Base-by-base conservation (phyloP, 2,329 filamentous ascomycete genomes). In the Fusarium sp. region DNA sequence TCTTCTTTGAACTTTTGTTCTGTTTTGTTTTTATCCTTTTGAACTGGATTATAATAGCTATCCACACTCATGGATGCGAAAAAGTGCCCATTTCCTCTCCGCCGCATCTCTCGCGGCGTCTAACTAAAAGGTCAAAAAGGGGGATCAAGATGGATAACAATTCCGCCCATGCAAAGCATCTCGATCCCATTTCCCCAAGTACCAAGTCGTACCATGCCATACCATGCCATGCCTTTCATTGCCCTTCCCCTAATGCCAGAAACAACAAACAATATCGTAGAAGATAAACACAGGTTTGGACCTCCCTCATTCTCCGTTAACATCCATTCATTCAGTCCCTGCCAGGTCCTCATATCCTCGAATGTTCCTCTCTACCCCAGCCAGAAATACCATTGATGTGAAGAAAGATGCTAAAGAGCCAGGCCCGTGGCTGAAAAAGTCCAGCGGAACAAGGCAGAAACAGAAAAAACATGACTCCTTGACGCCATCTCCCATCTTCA, bases 401-500 rank as follows among this genome's bases (percentile, higher is more conserved):
- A 51, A 16, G n/a, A 36, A 29, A 17, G 31, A 51, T 36, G 17
- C 27, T 40, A 17, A 61, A 24, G 22, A 53, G 14, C 46, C 46
- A 31, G 17, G 27, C 16, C 44, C 16, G 27, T 29, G 44, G 22
- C 42, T 46, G 16, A 20, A 55, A 20, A 55, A 55, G 51, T 56
- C n/a, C 20, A 36, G 40, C 35, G n/a, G 63, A 71, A 40, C 59
- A 40, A 60, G 61, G 14, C 42, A 53, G 29, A 62, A 56, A 42
- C 61, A 49, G 31, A 22, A 51, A 36, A 62, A 72, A 62, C 14
- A 36, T 27, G 63, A 69, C 71, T 53, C 71, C 71, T 12, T 51
- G 36, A 64, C 71, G 57, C 71, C 67, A 36, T 64, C 59, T 61
- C 71, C 71, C 40, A 59, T 74, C 71, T 71, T 69, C 51, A 17